A percentile compares a stretch with the other conserved stretches of the same genome.
phyloP scores from a whole-genome alignment of 805 yeast genomes.

The Tetrapisispora taiwanensis region DNA sequence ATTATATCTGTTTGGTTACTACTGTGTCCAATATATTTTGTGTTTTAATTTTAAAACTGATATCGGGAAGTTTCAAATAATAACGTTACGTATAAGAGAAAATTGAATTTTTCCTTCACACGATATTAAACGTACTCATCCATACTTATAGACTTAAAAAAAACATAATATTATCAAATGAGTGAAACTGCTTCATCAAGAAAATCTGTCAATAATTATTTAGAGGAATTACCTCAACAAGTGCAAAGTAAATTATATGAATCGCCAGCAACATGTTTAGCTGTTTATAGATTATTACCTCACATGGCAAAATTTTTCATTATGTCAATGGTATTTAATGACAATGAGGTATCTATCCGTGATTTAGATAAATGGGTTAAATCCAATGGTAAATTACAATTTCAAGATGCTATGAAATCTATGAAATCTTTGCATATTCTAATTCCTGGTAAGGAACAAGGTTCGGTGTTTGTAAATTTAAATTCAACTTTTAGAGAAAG shows the following conservation, averaged over 20 bases:
- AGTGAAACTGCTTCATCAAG: slow-evolving; percentile 38
- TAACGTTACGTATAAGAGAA: too few relatives aligned
- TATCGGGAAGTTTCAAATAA: too few relatives aligned
- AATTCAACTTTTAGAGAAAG: slow-evolving; percentile 67
- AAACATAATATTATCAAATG: slow-evolving; percentile 9
- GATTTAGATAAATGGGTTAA: slow-evolving; percentile 73
- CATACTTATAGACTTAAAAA: too few relatives aligned
- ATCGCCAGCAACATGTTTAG: slow-evolving; percentile 88
- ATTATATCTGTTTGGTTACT: too few relatives aligned
- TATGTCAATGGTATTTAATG: slow-evolving; percentile 78
- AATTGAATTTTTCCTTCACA: too few relatives aligned
- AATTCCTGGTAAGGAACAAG: slow-evolving; percentile 27
- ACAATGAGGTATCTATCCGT: slow-evolving; percentile 54
- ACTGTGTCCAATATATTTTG: too few relatives aligned
- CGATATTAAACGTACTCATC: too few relatives aligned
- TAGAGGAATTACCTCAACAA: slow-evolving; percentile 80
- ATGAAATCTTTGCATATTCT: slow-evolving; percentile 68
- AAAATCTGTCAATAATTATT: slow-evolving; percentile 73
- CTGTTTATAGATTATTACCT: slow-evolving; percentile 84
- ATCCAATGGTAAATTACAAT: slow-evolving; percentile 39
- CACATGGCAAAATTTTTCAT: slow-evolving; percentile 81
- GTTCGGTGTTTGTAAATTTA: slow-evolving; percentile 33
- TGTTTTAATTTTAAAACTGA: too few relatives aligned
- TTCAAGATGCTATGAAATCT: slow-evolving; percentile 70
- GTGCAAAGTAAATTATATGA: slow-evolving; percentile 76